Evolutionary conservation across 345 rosid species (phyloP).

Genomic region (Melastoma malabathricum): DNA sequence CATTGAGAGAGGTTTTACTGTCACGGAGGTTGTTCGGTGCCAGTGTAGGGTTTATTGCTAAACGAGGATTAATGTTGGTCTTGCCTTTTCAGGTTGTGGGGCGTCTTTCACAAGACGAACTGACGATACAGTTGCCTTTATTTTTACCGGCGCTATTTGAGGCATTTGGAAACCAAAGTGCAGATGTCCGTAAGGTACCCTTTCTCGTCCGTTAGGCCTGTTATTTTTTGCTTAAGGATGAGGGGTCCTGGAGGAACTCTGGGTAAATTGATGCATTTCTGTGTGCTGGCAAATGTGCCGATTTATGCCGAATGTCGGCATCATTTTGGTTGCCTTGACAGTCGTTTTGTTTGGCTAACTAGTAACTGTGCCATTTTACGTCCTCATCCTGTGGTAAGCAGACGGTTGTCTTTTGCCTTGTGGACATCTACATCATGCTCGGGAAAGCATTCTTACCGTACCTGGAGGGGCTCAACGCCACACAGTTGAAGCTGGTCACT

Average conservation of each 20-base stretch:
- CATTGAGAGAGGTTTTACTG: too few relatives aligned
- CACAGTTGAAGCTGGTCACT: slow-evolving; percentile 83
- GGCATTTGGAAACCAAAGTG: slow-evolving; percentile 95
- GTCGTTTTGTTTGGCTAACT: too few relatives aligned
- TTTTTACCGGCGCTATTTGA: slow-evolving; percentile 92
- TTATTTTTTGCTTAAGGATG: neutral
- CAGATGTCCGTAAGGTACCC: slow-evolving; percentile 92
- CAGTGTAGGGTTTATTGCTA: too few relatives aligned
- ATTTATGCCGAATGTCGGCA: too few relatives aligned
- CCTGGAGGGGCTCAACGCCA: slow-evolving; percentile 85
- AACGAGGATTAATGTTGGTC: too few relatives aligned
- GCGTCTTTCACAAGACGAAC: slow-evolving; percentile 79
- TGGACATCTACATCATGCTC: slow-evolving; percentile 93
- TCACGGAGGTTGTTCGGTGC: too few relatives aligned
- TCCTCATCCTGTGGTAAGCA: slow-evolving; percentile 14
- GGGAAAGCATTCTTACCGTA: slow-evolving; percentile 92
- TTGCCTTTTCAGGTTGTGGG: slow-evolving; percentile 60
- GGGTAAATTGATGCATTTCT: too few relatives aligned
- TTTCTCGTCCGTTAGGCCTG: neutral
- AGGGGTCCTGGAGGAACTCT: too few relatives aligned
- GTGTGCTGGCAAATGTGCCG: too few relatives aligned
- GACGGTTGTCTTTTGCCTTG: slow-evolving; percentile 98
- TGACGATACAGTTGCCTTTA: slow-evolving; percentile 68
- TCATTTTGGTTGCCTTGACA: too few relatives aligned
- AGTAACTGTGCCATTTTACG: too few relatives aligned